Conservation (phyloP, 2,329 filamentous ascomycete species). For the Penicillium sp. region DNA sequence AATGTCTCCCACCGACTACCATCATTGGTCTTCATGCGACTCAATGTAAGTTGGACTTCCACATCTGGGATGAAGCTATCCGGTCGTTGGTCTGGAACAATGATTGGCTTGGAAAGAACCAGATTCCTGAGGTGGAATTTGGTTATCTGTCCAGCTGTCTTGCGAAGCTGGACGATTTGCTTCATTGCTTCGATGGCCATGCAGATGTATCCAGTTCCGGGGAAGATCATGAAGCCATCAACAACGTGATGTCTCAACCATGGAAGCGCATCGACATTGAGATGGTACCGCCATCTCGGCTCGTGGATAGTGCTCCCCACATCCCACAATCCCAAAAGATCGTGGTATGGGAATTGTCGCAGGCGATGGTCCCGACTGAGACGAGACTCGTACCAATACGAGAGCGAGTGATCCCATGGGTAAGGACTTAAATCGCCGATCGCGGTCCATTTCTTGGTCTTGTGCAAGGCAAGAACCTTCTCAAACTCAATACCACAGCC, state of each 20-base stretch:
- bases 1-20: constrained; percentile 8
- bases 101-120: constrained; percentile 1
- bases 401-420: constrained; percentile 10
- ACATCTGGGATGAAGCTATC: constrained; percentile 1
- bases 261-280: constrained; percentile 4
- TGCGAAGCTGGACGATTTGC: constrained; percentile 1
- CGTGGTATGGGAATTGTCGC: constrained; percentile 4
- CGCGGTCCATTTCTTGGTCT: background rate
- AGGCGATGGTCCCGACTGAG: constrained; percentile 8
- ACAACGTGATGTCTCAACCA: constrained; percentile 15
- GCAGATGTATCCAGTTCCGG: constrained; percentile 9
- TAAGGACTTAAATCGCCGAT: constrained; percentile 8
- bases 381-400: constrained; percentile 9
- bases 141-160: background rate
- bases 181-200: constrained; percentile 16
- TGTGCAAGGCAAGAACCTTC: background rate
- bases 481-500: constrained; percentile 1
- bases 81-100: constrained; percentile 5
- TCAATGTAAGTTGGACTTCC: constrained; percentile 6
- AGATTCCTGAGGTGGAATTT: constrained; percentile 3
- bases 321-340: constrained; percentile 6
- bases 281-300: constrained; percentile 7
- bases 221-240: constrained; percentile 8
- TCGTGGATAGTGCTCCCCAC: background rate
- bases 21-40: constrained; percentile 7